Base-by-base conservation (phyloP, 1,284 basidiomycete species). In the Kalmanozyma brasiliensis region DNA sequence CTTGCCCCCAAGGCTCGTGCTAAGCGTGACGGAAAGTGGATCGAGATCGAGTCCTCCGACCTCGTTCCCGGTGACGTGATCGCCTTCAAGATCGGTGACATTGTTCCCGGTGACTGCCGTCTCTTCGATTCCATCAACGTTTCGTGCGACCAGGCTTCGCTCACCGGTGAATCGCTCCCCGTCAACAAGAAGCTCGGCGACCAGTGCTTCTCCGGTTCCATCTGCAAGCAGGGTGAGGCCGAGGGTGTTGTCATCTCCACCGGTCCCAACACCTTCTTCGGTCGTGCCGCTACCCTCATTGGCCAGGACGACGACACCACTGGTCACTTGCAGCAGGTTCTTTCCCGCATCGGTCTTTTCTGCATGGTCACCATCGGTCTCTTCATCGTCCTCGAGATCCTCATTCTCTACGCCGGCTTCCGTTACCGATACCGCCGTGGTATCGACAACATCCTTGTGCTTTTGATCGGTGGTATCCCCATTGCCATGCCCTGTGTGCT, bases 381-480 rank as follows among this genome's bases (percentile, higher is more conserved):
- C 33, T 97, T 98, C 58, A 92, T 92, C 81, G 83, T 98, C 47
- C 89, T 98, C 67, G 95, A 95, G 13, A 88, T 95, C 8, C 84
- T 98, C 11, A 94, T 96, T 49, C 97, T 98, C 94, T 98, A 98
- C 81, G 98, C 94, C 14, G 68, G 58, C 44, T 73, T 73, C 65
- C 66, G 63, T 37, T 73, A 75, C 69, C 26, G 26, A 4, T 98
- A 98, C 87, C 92, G 94, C 81, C 90, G 89, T 72, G 93, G 93
- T 59, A 81, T 81, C 53, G 96, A 98, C 83, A 85, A 98, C 26
- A 93, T 99, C 81, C 98, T 96, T 0, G 90, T 98, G 42, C 94
- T 98, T 43, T 94, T 98, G 87, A 97, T 98, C 73, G 94, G 94
- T 85, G 94, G 94, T 43, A 98, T 98, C 69, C 94, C 94, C 1